Base-by-base conservation (phyloP, 2,329 filamentous ascomycete genomes). In the Lachnellula hyalina region DNA sequence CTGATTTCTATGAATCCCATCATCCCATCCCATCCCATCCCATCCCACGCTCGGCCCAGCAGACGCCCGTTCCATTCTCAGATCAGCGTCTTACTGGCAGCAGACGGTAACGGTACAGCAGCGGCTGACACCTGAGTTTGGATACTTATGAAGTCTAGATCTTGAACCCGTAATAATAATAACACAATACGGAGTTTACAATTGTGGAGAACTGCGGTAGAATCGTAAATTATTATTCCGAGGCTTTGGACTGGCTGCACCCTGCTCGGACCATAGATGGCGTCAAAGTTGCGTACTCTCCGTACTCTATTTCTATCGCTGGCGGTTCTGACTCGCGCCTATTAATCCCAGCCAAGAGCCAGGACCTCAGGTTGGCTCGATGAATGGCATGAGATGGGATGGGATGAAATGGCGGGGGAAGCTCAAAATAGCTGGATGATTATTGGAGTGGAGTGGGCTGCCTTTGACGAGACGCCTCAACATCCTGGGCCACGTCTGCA, bases 41-140 rank as follows among this genome's bases (percentile, higher is more conserved):
- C 12, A 40, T 40, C 14, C 36, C 15, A 32, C 28, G 28, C 28
- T 40, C 14, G 36, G 36, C 14, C 14, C n/a, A 6, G n/a, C 36
- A 40, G 36, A 40, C 36, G 49, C 45, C 53, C 53, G 49, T 55
- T 52, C 49, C 49, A 55, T 55, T 55, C 36, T 49, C 17, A 50
- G 53, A 55, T 52, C 49, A 32, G 49, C 48, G 48, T 51, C 36
- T 40, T 17, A 40, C 36, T 40, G 36, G 36, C 36, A 17, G 36
- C 36, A 40, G 14, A 40, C n/a, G n/a, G 14, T 40, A 17, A 40
- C n/a, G n/a, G 14, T 40, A 17, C n/a, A 40, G 36, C 36, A 40
- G 36, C 36, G 36, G 36, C 36, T 40, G 14, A 17, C 36, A n/a
- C n/a, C 36, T 15, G 35, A 14, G 5, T 15, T n/a, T 14, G 36